Evolutionary conservation across 371 early-diverging fungal species (phyloP).

Genomic region (Lichtheimia corymbifera): DNA sequence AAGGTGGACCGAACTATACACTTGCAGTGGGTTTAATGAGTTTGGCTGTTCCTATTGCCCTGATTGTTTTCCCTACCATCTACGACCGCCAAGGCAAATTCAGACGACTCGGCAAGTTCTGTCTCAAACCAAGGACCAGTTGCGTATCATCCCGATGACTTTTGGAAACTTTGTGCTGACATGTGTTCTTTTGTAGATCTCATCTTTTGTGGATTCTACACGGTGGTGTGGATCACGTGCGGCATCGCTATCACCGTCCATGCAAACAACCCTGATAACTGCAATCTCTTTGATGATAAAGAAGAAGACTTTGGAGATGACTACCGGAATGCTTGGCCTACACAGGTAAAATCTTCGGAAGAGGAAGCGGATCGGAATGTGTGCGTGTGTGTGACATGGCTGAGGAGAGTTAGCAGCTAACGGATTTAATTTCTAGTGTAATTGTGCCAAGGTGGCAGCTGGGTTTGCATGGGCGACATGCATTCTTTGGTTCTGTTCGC

Average conservation of each 20-base stretch:
- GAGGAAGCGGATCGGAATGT: not conserved
- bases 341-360: constrained; percentile 31
- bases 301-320: constrained; percentile 15
- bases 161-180: too few species aligned
- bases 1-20: constrained; percentile 41
- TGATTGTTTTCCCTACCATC: constrained; percentile 36
- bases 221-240: constrained; percentile 37
- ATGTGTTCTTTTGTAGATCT: too few species aligned
- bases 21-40: constrained; percentile 26
- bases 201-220: constrained; percentile 39
- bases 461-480: constrained; percentile 51
- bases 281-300: constrained; percentile 21
- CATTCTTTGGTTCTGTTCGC: constrained; percentile 39
- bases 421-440: constrained; percentile 28
- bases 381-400: not conserved
- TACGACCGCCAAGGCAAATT: constrained; percentile 32
- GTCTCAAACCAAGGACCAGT: constrained; percentile 39
- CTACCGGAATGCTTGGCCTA: constrained; percentile 33
- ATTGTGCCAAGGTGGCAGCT: constrained; percentile 37
- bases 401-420: not conserved
- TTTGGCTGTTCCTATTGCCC: constrained; percentile 24
- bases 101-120: constrained; percentile 36
- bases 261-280: constrained; percentile 26
- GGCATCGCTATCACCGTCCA: constrained; percentile 44
- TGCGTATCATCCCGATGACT: too few species aligned